Conservation (phyloP, 495 filamentous ascomycete species). For the Penicillium coffeae region DNA sequence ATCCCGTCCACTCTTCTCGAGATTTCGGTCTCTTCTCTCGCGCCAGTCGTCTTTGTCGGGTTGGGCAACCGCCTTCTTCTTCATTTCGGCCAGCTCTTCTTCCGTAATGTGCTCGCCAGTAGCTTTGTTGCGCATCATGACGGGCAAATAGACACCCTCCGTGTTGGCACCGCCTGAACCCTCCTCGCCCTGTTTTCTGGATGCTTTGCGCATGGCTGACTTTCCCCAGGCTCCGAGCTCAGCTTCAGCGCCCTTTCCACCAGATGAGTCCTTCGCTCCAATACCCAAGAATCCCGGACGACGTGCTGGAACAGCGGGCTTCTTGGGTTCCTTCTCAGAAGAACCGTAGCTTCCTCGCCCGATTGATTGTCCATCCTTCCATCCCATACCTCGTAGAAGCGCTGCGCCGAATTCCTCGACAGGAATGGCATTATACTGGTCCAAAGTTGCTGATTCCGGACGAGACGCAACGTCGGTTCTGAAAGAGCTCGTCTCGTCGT, state of each 20-base stretch:
- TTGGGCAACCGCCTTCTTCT: conserved; percentile 41
- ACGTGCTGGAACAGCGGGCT: conserved; percentile 51
- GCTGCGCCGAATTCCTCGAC: conserved; percentile 93
- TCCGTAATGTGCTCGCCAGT: conserved; percentile 66
- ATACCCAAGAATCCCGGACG: conserved; percentile 81
- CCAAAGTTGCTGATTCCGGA: conserved; percentile 69
- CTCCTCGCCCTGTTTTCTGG: conserved; percentile 44
- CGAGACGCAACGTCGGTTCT: conserved; percentile 62
- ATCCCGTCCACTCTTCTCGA: conserved; percentile 46
- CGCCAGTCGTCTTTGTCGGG: conserved; percentile 45
- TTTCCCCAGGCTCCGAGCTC: conserved; percentile 76
- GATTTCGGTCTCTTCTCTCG: conserved; percentile 46
- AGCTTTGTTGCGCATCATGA: conserved; percentile 60
- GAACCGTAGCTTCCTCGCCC: conserved; percentile 52
- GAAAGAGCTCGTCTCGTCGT: conserved; percentile 67
- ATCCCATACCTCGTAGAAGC: conserved; percentile 85
- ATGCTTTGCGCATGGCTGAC: conserved; percentile 55
- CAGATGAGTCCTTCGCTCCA: conserved; percentile 61
- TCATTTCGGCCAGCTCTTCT: conserved; percentile 51
- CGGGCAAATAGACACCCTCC: conserved; percentile 61
- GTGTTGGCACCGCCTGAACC: conserved; percentile 26
- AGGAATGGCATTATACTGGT: conserved; percentile 82
- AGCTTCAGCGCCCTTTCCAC: conserved; percentile 64
- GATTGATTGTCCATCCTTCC: conserved; percentile 78
- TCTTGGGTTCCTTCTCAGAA: conserved; percentile 27